Evolutionary conservation across 768 basidiomycete genomes (phyloP).

Genomic region (Podaxis rugospora): DNA sequence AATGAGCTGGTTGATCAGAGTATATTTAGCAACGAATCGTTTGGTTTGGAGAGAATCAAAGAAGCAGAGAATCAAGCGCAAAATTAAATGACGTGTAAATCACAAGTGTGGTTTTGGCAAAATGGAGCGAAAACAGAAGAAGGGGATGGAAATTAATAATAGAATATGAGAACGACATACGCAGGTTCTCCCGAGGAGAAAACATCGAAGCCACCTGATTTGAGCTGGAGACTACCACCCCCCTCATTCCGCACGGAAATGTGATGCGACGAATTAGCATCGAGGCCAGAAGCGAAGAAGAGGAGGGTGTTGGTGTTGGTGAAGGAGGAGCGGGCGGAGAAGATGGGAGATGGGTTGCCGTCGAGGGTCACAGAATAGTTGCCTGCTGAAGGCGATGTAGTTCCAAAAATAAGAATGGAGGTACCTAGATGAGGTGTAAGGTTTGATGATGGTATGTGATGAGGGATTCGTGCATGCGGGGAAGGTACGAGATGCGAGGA

Average conservation of each 20-base stretch:
- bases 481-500: constrained; percentile 10
- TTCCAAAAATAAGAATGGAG: constrained; percentile 56
- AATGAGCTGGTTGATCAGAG: background rate
- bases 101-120: background rate
- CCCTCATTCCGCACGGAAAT: constrained; percentile 55
- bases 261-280: constrained; percentile 42
- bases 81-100: constrained; percentile 11
- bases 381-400: constrained; percentile 53
- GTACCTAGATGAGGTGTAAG: constrained; percentile 39
- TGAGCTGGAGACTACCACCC: constrained; percentile 48
- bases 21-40: background rate
- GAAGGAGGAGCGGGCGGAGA: constrained; percentile 52
- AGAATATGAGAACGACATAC: constrained; percentile 15
- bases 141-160: background rate
- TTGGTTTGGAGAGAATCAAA: background rate
- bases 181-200: constrained; percentile 25
- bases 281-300: constrained; percentile 59
- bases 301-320: constrained; percentile 48
- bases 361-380: constrained; percentile 49
- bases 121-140: constrained; percentile 18
- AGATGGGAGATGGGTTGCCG: constrained; percentile 33
- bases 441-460: background rate
- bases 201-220: constrained; percentile 46
- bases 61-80: background rate
- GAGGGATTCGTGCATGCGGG: background rate